phyloP scores from a whole-genome alignment of 148 eudicot genomes.

The Silene uniflora region DNA sequence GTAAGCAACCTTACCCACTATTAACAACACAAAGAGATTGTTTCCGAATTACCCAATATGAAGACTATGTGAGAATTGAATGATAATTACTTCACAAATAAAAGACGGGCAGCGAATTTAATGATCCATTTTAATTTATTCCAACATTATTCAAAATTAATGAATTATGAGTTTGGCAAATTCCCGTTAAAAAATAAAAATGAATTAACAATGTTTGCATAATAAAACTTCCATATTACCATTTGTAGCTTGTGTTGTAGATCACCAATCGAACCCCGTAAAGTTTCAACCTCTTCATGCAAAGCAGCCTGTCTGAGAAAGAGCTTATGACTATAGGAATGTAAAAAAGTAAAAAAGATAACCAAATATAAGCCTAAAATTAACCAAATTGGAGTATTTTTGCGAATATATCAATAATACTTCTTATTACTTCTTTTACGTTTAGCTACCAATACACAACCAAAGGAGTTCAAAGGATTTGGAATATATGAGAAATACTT shows the following conservation, averaged over 20 bases:
- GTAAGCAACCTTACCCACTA: too few species aligned
- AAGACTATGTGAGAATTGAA: not conserved
- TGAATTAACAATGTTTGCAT: not conserved
- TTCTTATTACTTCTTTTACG: not conserved
- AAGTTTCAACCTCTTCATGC: slow-evolving; percentile 60
- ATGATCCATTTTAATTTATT: not conserved
- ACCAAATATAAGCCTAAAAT: not conserved
- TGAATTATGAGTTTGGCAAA: not conserved
- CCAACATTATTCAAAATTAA: not conserved
- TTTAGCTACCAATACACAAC: not conserved
- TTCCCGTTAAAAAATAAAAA: not conserved
- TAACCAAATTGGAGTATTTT: not conserved
- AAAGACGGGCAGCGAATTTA: not conserved
- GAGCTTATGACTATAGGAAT: slow-evolving; percentile 45
- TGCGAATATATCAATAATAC: not conserved
- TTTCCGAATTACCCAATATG: not conserved
- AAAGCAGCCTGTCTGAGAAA: slow-evolving; percentile 88
- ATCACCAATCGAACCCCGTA: slow-evolving; percentile 52
- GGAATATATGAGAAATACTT: too few species aligned
- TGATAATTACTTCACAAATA: too few species aligned
- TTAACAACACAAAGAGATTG: too few species aligned
- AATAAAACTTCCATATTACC: slow-evolving; percentile 37
- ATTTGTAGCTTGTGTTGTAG: slow-evolving; percentile 62
- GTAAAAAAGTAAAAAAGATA: slow-evolving; percentile 16
- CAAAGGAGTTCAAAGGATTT: not conserved